These are phyloP conservation scores for Nyssa sinensis DNA, from an alignment of 148 eudicot genomes.

Conservation along the genomic window DNA sequence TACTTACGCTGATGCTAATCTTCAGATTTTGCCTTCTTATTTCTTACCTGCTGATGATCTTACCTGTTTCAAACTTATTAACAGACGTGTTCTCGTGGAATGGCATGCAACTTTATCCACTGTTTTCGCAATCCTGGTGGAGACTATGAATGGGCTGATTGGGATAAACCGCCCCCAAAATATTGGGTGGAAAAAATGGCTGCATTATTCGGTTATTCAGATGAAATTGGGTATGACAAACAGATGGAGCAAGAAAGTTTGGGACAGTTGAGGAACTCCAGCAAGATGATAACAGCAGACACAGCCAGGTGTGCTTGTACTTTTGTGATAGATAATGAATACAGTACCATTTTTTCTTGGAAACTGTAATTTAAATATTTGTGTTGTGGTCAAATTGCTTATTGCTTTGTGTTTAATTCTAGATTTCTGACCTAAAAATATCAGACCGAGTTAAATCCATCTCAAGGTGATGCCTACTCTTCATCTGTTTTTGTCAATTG, in stretches of 20 bases:
- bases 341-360: not conserved
- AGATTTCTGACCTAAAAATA: too few relatives aligned
- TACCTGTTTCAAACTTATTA: not conserved
- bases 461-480: too few relatives aligned
- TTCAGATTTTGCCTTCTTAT: too few relatives aligned
- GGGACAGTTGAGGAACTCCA: slow-evolving; percentile 25
- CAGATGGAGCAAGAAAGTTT: slow-evolving; percentile 32
- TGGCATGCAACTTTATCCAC: slow-evolving; percentile 88
- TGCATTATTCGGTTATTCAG: slow-evolving; percentile 75
- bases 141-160: slow-evolving; percentile 98
- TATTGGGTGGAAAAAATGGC: slow-evolving; percentile 75
- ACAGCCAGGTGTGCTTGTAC: slow-evolving; percentile 30
- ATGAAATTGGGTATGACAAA: slow-evolving; percentile 33
- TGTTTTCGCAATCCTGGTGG: slow-evolving; percentile 96
- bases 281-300: slow-evolving; percentile 29
- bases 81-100: slow-evolving; percentile 89
- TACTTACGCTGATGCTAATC: not conserved
- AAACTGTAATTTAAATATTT: not conserved
- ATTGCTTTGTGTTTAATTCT: too few relatives aligned
- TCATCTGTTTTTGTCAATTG: too few relatives aligned
- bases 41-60: not conserved
- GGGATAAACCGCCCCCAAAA: slow-evolving; percentile 87
- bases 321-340: not conserved
- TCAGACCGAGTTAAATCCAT: too few relatives aligned
- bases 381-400: too few relatives aligned